These are phyloP conservation scores for Ascochyta rabiei DNA, from an alignment of 2,329 filamentous ascomycete species.

Conservation along the genomic window DNA sequence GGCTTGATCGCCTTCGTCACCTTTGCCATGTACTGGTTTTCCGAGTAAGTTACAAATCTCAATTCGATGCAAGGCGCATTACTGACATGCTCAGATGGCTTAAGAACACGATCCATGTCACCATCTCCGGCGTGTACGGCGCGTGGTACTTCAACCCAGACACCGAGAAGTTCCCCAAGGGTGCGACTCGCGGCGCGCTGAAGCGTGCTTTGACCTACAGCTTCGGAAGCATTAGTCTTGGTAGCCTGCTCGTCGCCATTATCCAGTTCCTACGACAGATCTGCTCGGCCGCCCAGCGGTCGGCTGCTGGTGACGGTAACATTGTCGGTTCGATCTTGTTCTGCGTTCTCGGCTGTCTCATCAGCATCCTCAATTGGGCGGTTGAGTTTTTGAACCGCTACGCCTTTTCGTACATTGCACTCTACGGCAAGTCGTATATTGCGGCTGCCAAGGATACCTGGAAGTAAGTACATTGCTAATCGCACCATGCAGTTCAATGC, in stretches of 20 bases:
- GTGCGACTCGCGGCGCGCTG: constrained; percentile 82
- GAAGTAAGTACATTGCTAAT: constrained; percentile 56
- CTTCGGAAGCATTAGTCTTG: constrained; percentile 88
- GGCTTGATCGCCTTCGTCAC: constrained; percentile 86
- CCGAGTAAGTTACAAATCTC: constrained; percentile 58
- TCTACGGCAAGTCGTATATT: constrained; percentile 90
- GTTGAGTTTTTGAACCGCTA: constrained; percentile 90
- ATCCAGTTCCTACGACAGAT: constrained; percentile 84
- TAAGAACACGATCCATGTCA: constrained; percentile 91
- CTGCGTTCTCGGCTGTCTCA: constrained; percentile 77
- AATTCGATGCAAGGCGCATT: constrained; percentile 30
- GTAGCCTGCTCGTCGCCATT: constrained; percentile 83
- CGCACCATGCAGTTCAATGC: not conserved
- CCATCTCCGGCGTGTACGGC: constrained; percentile 86
- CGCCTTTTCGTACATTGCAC: constrained; percentile 88
- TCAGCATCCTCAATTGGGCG: constrained; percentile 81
- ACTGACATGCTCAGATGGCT: constrained; percentile 61
- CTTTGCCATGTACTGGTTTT: constrained; percentile 92
- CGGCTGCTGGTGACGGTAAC: constrained; percentile 70
- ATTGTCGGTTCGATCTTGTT: constrained; percentile 70
- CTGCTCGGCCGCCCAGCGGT: constrained; percentile 76
- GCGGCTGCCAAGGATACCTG: constrained; percentile 87
- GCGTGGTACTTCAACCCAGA: constrained; percentile 75
- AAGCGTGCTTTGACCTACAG: constrained; percentile 84
- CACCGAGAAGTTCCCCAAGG: constrained; percentile 66